Percentiles rank a stretch among this genome's conserved stretches.
Conservation (phyloP, 805 yeast species). For the Saturnispora kantuleensis region DNA sequence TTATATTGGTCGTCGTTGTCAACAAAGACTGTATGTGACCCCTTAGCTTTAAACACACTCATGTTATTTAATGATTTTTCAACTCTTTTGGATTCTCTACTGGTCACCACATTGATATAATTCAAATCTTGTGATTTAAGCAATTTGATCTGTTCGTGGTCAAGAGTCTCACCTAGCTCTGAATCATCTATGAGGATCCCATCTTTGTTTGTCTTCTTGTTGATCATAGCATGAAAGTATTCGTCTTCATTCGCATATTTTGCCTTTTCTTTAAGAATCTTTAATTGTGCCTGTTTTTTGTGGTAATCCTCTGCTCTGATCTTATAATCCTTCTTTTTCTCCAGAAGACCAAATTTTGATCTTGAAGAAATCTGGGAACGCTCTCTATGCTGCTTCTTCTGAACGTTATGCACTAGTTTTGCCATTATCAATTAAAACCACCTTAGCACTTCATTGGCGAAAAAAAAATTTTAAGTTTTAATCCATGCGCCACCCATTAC, state of each 20-base stretch:
- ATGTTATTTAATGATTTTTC: conserved; percentile 43
- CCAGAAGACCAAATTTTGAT: conserved; percentile 71
- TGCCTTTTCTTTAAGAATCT: conserved; percentile 65
- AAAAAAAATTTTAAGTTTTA: not conserved
- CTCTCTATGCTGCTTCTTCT: conserved; percentile 93
- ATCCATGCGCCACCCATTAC: not conserved
- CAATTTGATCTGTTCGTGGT: conserved; percentile 68
- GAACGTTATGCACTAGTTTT: conserved; percentile 77
- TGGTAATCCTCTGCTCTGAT: conserved; percentile 48
- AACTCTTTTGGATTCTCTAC: conserved; percentile 57
- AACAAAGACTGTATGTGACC: conserved; percentile 81
- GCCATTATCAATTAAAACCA: conserved; percentile 38
- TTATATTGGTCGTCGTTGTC: conserved; percentile 48
- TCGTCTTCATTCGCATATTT: conserved; percentile 82
- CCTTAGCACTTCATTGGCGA: not conserved
- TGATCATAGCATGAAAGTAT: conserved; percentile 88
- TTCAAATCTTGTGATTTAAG: conserved; percentile 87
- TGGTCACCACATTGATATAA: conserved; percentile 69
- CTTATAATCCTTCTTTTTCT: conserved; percentile 80
- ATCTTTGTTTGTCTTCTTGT: conserved; percentile 50
- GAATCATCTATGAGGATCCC: conserved; percentile 66
- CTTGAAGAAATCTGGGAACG: conserved; percentile 79
- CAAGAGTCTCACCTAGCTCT: conserved; percentile 42
- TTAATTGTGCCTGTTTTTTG: conserved; percentile 52
- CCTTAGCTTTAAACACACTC: conserved; percentile 42